Evolutionary conservation across 441 rosid species (phyloP), one percentile per base, ranked within the genome.

Genomic region (Aleurites moluccanus): DNA sequence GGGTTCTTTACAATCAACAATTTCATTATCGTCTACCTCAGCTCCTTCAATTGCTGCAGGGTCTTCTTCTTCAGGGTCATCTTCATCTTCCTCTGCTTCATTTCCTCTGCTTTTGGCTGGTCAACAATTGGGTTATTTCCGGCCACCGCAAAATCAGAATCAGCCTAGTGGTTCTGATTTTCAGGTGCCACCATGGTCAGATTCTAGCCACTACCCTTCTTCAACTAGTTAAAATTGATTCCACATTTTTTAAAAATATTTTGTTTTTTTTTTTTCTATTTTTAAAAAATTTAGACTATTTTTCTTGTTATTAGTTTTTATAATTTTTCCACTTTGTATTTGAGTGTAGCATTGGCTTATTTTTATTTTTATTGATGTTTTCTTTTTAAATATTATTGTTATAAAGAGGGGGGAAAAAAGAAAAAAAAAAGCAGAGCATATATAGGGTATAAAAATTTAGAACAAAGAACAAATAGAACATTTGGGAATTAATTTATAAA

Each of bases 191-290:
- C 79, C 88, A 7, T 83, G 87, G 83, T 67, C 90, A 15, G 80
- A 76, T 72, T 84, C 87, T 67, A 66, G 82, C 73, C 85, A 84
- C 16, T 62, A 83, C 40, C 89, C 86, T 77, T 53, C 90, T 9
- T 73, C 93, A 16, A 59, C 80, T 2, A 71, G 85, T 80, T 78
- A 40, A 76, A 62, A 71, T 53, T 10, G 18, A 38, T 59, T 63
- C 2, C 38, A 69, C 25, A 49, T 13, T 28, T 45, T 53, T 33
- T 52, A 65, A 61, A 27, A 45, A 7, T 15, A 21, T 35, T 30
- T 35, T 49, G 15, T 28, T n/a, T 50, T 38, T 35, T 3, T 52
- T 44, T 59, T 7, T 65, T 33, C 2, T 38, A 45, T 30, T 50
- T 52, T 38, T 64, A 8, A 0, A 20, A 50, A 28, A 20, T 60